Evolutionary conservation across 2,329 filamentous ascomycete species (phyloP), one percentile per base, ranked within the genome.

Genomic region (Verticillium klebahnii): DNA sequence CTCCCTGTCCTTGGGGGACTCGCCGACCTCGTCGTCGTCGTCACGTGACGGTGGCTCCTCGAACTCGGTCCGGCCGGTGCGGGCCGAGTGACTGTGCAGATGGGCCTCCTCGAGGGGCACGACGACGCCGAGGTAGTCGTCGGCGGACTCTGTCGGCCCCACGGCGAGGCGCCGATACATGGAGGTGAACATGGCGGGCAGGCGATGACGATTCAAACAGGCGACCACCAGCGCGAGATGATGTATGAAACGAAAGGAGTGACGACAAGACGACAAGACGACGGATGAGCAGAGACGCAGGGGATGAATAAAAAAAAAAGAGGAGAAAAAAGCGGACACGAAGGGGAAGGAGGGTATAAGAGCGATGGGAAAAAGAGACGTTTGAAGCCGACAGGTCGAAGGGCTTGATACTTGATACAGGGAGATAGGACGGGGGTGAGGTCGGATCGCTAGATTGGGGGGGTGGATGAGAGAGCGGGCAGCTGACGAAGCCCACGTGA

Each of bases 21-120:
- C 76, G 12, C 76, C 75, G 36, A 76, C 77, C 37, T 77, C 74
- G 5, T 75, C 76, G 3, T 76, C 75, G 14, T 74, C 76, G 3
- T 76, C 75, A 12, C 73, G 74, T 7, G 63, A 64, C 29, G 70
- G 66, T 17, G 67, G 69, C 58, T 75, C 73, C 62, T 82, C 79
- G 61, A 78, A 80, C 63, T 80, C 78, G 60, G 74, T 72, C 52
- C 72, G 73, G 7, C 82, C 80, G 11, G 73, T 75, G 60, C 82
- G 76, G 19, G 81, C 80, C 15, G 81, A 80, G 66, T 85, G 78
- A 68, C 82, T 84, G 70, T 86, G 80, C 55, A 82, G 75, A 70
- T 86, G 83, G 0, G 84, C 84, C 66, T 85, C 77, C 19, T 83
- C 80, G 1, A 86, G 76, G 25, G 83, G 77, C 12, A 86, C 72